phyloP scores from a whole-genome alignment of 169 alveolate genomes.

The Plasmodium vivax region DNA sequence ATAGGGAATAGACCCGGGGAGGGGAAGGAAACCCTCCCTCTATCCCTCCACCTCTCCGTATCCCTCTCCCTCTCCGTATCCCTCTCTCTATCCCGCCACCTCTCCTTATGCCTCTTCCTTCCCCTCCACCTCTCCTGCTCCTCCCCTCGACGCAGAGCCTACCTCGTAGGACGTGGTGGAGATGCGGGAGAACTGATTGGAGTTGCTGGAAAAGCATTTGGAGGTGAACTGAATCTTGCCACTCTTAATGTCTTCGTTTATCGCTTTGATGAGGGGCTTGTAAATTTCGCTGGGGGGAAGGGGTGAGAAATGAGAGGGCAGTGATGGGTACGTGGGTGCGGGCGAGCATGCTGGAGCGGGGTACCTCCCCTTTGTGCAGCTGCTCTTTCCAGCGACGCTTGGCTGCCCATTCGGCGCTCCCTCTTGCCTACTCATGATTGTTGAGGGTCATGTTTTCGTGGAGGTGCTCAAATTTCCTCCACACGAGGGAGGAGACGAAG shows the following conservation, averaged over 20 bases:
- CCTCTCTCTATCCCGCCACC: too few relatives aligned
- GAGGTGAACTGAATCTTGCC: slow-evolving; percentile 43
- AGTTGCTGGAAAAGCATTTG: slow-evolving; percentile 46
- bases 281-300: slow-evolving; percentile 44
- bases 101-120: too few relatives aligned
- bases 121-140: background rate
- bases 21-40: too few relatives aligned
- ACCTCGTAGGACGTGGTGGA: slow-evolving; percentile 59
- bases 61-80: too few relatives aligned
- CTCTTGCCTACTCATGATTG: slow-evolving; percentile 38
- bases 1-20: background rate
- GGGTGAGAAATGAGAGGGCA: background rate
- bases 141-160: background rate
- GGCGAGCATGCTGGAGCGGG: background rate
- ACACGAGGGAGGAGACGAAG: slow-evolving; percentile 18
- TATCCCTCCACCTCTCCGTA: too few relatives aligned
- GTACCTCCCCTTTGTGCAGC: background rate
- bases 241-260: slow-evolving; percentile 34
- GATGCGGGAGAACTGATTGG: slow-evolving; percentile 38
- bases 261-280: slow-evolving; percentile 42
- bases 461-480: slow-evolving; percentile 63
- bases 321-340: background rate
- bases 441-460: slow-evolving; percentile 52
- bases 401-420: background rate
- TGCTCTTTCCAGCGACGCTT: background rate